Percentiles rank a stretch among this genome's conserved stretches.
Conservation (phyloP, 163 green algal species). For the Coccomyxa subellipsoidea region DNA sequence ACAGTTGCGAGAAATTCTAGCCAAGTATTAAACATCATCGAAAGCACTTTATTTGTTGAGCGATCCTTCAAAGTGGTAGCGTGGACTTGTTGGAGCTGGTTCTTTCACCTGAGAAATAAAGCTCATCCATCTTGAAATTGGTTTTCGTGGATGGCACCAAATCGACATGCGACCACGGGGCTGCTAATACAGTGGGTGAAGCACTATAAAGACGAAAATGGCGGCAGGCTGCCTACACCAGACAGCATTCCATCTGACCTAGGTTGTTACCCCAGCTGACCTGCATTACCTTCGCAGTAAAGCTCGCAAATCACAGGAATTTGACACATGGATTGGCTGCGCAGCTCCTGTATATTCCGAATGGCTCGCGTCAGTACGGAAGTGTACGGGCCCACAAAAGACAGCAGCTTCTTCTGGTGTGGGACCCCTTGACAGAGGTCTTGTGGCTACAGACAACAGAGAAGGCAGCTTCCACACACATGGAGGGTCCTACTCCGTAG, state of each 20-base stretch:
- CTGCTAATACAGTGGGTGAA: not conserved
- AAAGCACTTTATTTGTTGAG: too few species aligned
- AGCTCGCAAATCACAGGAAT: not conserved
- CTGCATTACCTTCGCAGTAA: not conserved
- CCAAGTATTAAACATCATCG: too few species aligned
- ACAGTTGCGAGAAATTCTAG: not conserved
- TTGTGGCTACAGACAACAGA: not conserved
- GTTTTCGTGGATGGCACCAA: not conserved
- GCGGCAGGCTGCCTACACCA: not conserved
- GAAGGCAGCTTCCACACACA: not conserved
- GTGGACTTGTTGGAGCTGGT: too few species aligned
- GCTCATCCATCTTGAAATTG: not conserved
- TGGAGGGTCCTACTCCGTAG: not conserved
- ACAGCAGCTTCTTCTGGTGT: not conserved
- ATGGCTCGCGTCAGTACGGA: not conserved
- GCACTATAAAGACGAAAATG: not conserved
- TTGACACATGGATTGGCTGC: not conserved
- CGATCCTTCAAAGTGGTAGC: too few species aligned
- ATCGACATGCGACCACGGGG: not conserved
- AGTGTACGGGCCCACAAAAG: not conserved
- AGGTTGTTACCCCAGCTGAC: not conserved
- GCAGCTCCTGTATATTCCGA: not conserved
- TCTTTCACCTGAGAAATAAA: too few species aligned
- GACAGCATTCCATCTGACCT: not conserved
- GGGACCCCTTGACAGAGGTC: not conserved